Evolutionary conservation across 257 asterid genomes (phyloP), one percentile per base, ranked within the genome.

Genomic region (Nicotiana paniculata): DNA sequence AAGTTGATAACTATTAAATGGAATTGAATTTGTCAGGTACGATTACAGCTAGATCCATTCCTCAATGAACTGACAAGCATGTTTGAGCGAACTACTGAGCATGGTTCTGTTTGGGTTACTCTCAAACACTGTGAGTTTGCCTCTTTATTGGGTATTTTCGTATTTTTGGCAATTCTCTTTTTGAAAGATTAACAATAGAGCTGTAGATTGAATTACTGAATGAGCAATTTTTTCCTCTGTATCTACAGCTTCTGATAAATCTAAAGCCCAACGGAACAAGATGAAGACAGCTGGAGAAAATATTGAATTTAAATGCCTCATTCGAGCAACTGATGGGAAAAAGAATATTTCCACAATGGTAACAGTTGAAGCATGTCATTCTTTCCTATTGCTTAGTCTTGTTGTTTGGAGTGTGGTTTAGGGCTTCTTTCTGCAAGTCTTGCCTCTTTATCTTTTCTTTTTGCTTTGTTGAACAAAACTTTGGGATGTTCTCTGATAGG

Each of bases 321-420:
- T 93, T 85, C 93, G 97, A 86, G 97, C 97, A 84, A 93, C 97
- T 4, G 97, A 91, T 67, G 97, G 97, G 78, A 93, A 92, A 87
- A 90, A 92, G 90, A 91, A 87, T 70, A 93, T 93, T 83, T 84
- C 97, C 53, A 92, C 94, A 15, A 79, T 88, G 93, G 96, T 90
- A 90, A 70, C 24, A 15, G 59, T 24, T 17, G 63, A 48, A 6
- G 26, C 28, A 7, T 26, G 32, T 51, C 53, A 28, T 15, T 28
- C 59, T 21, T 74, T 51, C 28, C 43, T 26, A 48, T 74, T 72
- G 37, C 39, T 24, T 46, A 46, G 61, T 70, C 33, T 10, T 68
- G 55, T 68, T 69, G 35, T 28, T 69, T 43, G 18, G 77, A 39
- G 24, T 72, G 59, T 46, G 35, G n/a, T 43, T 11, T 70, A 13